Conservation (phyloP, 805 yeast genomes). For the Kodamaea leandrae region DNA sequence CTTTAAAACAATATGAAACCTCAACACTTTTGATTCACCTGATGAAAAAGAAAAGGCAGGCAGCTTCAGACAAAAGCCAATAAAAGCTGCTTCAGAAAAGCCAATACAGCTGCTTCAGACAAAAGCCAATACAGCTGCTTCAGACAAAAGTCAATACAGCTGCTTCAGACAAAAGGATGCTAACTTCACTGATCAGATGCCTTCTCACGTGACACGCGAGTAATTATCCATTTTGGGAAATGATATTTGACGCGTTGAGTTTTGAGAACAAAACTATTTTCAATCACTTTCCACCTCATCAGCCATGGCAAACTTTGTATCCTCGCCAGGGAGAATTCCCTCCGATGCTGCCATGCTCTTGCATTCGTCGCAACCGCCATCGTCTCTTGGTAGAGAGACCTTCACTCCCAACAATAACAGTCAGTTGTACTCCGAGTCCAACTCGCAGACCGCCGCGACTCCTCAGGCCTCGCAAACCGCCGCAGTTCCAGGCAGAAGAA, state of each 20-base stretch:
- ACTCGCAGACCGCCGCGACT: slow-evolving; percentile 16
- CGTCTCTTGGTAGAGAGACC: slow-evolving; percentile 39
- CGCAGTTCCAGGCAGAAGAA: slow-evolving; percentile 44
- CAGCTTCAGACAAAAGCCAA: no score
- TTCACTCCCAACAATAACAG: slow-evolving; percentile 28
- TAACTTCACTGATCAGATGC: not conserved
- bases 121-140: no score
- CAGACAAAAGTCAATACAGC: no score
- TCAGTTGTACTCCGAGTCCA: slow-evolving; percentile 28
- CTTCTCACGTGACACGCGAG: slow-evolving; percentile 2
- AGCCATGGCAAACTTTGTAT: slow-evolving; percentile 41
- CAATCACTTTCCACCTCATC: slow-evolving; percentile 1
- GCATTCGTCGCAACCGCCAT: slow-evolving; percentile 41
- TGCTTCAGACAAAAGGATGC: no score
- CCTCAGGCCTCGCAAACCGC: slow-evolving; percentile 14
- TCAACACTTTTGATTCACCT: no score
- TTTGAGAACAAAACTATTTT: not conserved
- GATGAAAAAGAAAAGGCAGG: no score
- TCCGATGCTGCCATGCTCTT: slow-evolving; percentile 44
- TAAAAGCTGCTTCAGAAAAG: no score
- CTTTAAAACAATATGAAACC: no score
- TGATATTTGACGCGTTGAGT: slow-evolving; percentile 9
- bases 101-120: no score
- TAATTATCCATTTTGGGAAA: slow-evolving; percentile 6
- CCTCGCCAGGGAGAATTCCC: slow-evolving; percentile 43